phyloP scores from a whole-genome alignment of 768 basidiomycete species.

The Solioccasus polychromus region DNA sequence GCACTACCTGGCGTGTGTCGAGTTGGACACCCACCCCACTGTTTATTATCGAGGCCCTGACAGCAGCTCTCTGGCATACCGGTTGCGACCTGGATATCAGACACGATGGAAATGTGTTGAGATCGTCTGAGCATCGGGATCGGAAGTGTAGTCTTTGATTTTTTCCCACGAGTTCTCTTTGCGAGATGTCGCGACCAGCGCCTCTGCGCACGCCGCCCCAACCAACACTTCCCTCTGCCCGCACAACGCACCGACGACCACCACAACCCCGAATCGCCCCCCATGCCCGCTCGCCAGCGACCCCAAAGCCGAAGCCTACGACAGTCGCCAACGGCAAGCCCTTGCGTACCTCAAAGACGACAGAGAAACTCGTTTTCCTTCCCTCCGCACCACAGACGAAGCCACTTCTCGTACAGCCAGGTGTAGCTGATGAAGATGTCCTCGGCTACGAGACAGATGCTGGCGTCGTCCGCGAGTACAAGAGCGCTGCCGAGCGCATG shows the following conservation, averaged over 20 bases:
- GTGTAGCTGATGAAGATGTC: constrained; percentile 40
- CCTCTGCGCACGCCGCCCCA: constrained; percentile 18
- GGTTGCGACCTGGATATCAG: too few species aligned
- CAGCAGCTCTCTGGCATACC: too few species aligned
- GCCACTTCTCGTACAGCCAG: constrained; percentile 42
- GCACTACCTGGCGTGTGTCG: too few species aligned
- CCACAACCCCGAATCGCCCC: constrained; percentile 20
- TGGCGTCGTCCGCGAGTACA: constrained; percentile 65
- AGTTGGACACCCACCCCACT: too few species aligned
- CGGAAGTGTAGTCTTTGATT: too few species aligned
- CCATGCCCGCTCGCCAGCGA: constrained; percentile 11
- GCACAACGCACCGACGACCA: constrained; percentile 22
- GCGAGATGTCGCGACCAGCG: constrained; percentile 10
- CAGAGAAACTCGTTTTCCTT: constrained; percentile 85
- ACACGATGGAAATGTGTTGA: too few species aligned
- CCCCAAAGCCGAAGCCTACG: constrained; percentile 15
- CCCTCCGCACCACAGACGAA: constrained; percentile 89
- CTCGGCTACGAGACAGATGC: constrained; percentile 66
- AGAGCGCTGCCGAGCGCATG: constrained; percentile 88
- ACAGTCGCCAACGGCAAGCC: constrained; percentile 40
- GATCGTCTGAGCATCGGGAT: too few species aligned
- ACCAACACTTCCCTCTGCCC: constrained; percentile 22
- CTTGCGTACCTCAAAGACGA: constrained; percentile 85
- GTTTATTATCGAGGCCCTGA: too few species aligned
- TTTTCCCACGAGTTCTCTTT: not conserved